Base-by-base conservation (phyloP, 257 asterid genomes). In the Jaltomata sinuosa region DNA sequence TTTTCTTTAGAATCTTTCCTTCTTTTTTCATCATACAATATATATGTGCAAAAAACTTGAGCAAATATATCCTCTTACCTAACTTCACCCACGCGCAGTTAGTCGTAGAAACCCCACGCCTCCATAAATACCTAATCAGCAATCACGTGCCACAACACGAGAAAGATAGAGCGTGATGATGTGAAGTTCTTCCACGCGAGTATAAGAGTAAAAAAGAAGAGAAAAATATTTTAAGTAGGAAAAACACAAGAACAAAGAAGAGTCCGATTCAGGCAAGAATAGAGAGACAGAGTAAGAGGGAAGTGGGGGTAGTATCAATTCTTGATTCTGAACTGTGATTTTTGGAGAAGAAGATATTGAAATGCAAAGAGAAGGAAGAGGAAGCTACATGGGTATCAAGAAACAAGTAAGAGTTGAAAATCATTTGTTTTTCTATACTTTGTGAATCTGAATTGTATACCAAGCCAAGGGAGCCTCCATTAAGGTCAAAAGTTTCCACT, bases 401-500 rank as follows among this genome's bases (percentile, higher is more conserved):
- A 68, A 68, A 3, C 49, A 68, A 68, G 77, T 68, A 68, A 34
- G 77, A 68, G 77, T 68, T 68, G 77, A 77, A 77, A 68, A 68
- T 11, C 11, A 18, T 0, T 25, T 34, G 15, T 68, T 34, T 68
- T 34, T 68, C 2, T 18, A 32, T 67, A 3, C 5, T 67, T 67
- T 32, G 27, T 67, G 76, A 67, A 67, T 50, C 81, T 32, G 76
- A 67, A 67, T 67, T 67, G 45, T 27, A 15, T 62, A 15, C 15
- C 4, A 18, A 29, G 40, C 31, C 85, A 78, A 25, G 54, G 38
- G 90, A 89, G 86, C 92, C 89, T 89, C 83, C 89, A 86, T 86
- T 84, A 86, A 89, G 91, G 90, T 91, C 18, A 88, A 89, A 89
- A 92, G 92, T 89, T 84, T 87, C 42, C 84, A 72, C 86, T 54